These are phyloP conservation scores for Endocarpon pusillum DNA, from an alignment of 495 filamentous ascomycete species.

Conservation along the genomic window DNA sequence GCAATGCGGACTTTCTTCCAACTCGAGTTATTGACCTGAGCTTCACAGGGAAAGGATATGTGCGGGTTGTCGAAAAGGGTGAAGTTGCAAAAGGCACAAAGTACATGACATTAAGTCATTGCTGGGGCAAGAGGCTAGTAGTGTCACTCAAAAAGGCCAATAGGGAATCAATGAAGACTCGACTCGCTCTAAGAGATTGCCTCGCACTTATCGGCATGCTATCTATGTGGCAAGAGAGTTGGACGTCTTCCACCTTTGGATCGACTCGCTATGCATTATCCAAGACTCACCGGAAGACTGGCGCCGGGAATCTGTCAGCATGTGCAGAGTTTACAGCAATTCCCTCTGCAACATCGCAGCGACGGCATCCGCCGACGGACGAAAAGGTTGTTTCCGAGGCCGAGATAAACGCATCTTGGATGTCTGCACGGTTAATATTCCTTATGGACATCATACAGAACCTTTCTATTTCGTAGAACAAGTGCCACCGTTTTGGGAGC, in stretches of 20 bases:
- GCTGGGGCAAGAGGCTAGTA: slow-evolving; percentile 3
- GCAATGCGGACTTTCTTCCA: too few species aligned
- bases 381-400: slow-evolving; percentile 1
- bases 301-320: slow-evolving; percentile 5
- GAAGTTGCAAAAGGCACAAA: too few species aligned
- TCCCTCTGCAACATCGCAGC: slow-evolving; percentile 8
- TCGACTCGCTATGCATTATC: slow-evolving; percentile 18
- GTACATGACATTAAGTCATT: slow-evolving; percentile 7
- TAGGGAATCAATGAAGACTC: neutral
- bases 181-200: slow-evolving; percentile 3
- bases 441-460: too few species aligned
- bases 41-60: too few species aligned
- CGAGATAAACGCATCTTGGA: too few species aligned
- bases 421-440: neutral
- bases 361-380: slow-evolving; percentile 3
- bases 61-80: too few species aligned
- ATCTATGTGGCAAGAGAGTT: slow-evolving; percentile 9
- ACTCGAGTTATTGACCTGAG: too few species aligned
- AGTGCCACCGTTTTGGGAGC: too few species aligned
- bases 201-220: slow-evolving; percentile 14
- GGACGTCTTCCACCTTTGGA: slow-evolving; percentile 16
- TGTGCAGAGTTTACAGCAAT: slow-evolving; percentile 4
- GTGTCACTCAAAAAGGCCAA: slow-evolving; percentile 1
- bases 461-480: too few species aligned
- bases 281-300: slow-evolving; percentile 8